Evolutionary conservation across 352 stramenopile species (phyloP).

Genomic region (Aphanomyces invadans): DNA sequence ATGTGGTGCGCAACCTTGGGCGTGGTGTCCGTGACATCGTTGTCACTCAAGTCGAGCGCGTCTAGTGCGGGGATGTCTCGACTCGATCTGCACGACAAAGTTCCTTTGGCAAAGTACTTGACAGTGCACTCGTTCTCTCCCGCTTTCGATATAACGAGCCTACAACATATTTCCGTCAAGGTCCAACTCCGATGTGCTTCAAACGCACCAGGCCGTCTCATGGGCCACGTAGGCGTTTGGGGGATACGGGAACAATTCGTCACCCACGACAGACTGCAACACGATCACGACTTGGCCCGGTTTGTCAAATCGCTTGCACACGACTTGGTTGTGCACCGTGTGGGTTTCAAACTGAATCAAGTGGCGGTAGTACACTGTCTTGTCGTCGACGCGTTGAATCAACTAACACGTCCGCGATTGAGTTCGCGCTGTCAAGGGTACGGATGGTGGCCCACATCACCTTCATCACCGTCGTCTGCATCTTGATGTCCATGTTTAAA

Average conservation of each 20-base stretch:
- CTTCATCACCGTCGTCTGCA: neutral
- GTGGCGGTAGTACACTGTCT: neutral
- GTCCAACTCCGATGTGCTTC: neutral
- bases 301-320: neutral
- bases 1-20: slow-evolving; percentile 6
- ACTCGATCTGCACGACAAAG: neutral
- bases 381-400: neutral
- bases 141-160: neutral
- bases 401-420: neutral
- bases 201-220: slow-evolving; percentile 14
- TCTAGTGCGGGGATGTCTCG: neutral
- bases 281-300: neutral
- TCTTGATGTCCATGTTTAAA: neutral
- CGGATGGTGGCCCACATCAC: neutral
- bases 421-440: neutral
- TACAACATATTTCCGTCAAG: too few relatives aligned
- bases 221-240: neutral
- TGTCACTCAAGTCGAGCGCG: neutral
- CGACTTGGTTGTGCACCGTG: neutral
- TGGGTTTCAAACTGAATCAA: neutral
- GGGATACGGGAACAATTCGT: neutral
- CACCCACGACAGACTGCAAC: neutral
- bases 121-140: neutral
- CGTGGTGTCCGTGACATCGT: neutral
- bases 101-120: neutral